Evolutionary conservation across 148 eudicot genomes (phyloP).

Genomic region (Rhododendron williamsianum): DNA sequence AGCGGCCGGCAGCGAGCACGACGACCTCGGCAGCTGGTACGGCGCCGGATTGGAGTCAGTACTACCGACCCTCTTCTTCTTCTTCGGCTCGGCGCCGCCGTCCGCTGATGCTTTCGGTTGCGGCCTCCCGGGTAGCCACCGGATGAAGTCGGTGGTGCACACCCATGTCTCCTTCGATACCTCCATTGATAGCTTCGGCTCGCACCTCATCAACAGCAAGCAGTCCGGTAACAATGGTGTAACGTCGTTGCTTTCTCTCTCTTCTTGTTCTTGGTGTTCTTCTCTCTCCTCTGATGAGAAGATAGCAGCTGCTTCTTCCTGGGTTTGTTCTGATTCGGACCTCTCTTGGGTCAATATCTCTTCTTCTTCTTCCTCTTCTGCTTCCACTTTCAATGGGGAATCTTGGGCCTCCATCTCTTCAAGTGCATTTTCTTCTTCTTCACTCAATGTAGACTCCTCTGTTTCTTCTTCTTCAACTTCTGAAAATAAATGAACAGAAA

Average conservation of each 20-base stretch:
- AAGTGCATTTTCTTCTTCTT: conserved; percentile 7
- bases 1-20: conserved; percentile 62
- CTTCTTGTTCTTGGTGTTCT: not conserved
- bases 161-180: conserved; percentile 97
- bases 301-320: not conserved
- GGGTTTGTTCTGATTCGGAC: conserved; percentile 6
- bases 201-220: conserved; percentile 81
- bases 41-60: conserved; percentile 11
- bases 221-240: conserved; percentile 69
- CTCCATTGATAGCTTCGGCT: conserved; percentile 94
- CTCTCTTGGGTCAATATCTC: conserved; percentile 8
- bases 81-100: conserved; percentile 20
- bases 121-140: conserved; percentile 45
- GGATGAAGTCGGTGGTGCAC: conserved; percentile 66
- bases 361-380: not conserved
- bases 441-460: conserved; percentile 12
- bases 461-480: not conserved
- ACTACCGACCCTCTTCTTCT: conserved; percentile 18
- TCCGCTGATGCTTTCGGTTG: not conserved
- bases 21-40: conserved; percentile 57
- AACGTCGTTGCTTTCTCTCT: not conserved
- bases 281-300: conserved; percentile 8
- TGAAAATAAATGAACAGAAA: not conserved
- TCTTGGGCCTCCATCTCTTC: conserved; percentile 6
- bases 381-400: not conserved